phyloP scores from a whole-genome alignment of 2,329 filamentous ascomycete species.

The Conoideocrella luteorostrata region DNA sequence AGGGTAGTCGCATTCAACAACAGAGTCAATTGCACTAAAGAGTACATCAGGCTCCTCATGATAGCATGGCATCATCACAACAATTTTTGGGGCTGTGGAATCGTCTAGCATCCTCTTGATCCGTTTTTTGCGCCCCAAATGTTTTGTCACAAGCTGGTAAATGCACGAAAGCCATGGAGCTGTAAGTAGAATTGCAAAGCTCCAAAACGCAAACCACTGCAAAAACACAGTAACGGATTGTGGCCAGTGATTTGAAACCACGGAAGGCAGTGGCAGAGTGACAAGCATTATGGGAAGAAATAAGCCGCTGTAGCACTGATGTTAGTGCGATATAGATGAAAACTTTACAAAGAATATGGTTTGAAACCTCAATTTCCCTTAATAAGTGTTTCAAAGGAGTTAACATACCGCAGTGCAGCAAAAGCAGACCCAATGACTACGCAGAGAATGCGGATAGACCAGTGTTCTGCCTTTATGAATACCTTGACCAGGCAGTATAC shows the following conservation, averaged over 20 bases:
- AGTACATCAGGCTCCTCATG: constrained; percentile 82
- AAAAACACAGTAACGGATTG: constrained; percentile 59
- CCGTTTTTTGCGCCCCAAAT: constrained; percentile 71
- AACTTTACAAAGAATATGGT: no score
- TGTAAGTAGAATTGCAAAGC: constrained; percentile 76
- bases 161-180: constrained; percentile 91
- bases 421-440: constrained; percentile 69
- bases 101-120: constrained; percentile 84
- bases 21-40: constrained; percentile 79
- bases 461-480: constrained; percentile 81
- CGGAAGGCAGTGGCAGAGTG: constrained; percentile 73
- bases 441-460: constrained; percentile 74
- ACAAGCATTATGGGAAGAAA: constrained; percentile 94
- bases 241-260: constrained; percentile 69
- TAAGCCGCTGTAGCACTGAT: constrained; percentile 50
- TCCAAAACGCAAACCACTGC: constrained; percentile 95
- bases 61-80: constrained; percentile 96
- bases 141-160: constrained; percentile 83
- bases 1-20: constrained; percentile 91
- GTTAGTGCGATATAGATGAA: neutral
- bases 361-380: no score
- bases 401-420: constrained; percentile 61
- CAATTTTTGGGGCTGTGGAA: constrained; percentile 80
- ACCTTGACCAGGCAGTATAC: constrained; percentile 86
- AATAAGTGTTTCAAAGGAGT: neutral